Evolutionary conservation across 176 grass and related monocot species (phyloP), one percentile per base, ranked within the genome.

Genomic region (Avena eriantha): DNA sequence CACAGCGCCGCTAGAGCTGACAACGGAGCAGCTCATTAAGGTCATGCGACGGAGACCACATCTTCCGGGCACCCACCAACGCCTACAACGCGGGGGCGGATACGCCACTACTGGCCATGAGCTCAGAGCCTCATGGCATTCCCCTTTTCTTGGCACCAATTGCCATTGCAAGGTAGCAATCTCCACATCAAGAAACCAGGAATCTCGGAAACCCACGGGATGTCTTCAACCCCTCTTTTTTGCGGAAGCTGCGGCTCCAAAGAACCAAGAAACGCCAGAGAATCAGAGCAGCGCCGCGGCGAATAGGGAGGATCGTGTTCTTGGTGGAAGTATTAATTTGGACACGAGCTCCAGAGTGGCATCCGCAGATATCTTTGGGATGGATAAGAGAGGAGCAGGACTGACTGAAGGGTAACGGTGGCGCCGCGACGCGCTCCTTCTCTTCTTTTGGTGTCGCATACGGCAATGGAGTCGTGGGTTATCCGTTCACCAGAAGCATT

Each of bases 11-110:
- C 67, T 73, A 56, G 80, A 89, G 87, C 80, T 54, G 73, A 90
- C 78, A 76, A 87, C 69, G 23, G 87, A 86, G 65, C 84, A 89
- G 90, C 86, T 98, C 95, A 94, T 95, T 55, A 81, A 89, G 88
- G 17, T 85, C 83, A 81, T 68, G 77, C 46, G 85, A 81, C 26
- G 77, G 69, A 56, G 77, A 80, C 83, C 82, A 81, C 78, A 89
- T 85, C 69, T 57, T 84, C 82, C 87, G 63, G 39, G 82, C 61
- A 80, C 86, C 72, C 79, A 56, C 69, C 50, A 2, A 22, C 45
- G 17, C 59, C 76, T 69, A 61, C 54, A 79, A 50, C 45, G 69
- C 45, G 19, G 36, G 17, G 56, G 76, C 33, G 41, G 70, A 80
- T 61, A n/a, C 6, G 35, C 63, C 76, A 73, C 46, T 58, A 9